phyloP scores from a whole-genome alignment of 2,329 filamentous ascomycete species.

The Verticillium alfalfae region DNA sequence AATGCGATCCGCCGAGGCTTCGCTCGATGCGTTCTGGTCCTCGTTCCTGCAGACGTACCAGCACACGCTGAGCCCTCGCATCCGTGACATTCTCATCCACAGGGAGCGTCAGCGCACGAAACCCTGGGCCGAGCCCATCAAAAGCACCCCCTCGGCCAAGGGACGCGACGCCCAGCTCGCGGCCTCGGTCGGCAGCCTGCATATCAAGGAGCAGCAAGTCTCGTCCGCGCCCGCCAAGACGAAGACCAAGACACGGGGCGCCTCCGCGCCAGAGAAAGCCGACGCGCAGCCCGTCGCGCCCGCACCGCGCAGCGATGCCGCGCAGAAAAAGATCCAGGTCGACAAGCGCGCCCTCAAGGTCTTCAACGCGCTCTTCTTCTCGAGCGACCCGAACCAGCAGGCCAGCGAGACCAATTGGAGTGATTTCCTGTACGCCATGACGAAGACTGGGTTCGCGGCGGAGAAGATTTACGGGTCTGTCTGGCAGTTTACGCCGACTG shows the following conservation, averaged over 20 bases:
- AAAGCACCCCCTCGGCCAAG: not conserved
- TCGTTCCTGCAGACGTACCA: slow-evolving; percentile 15
- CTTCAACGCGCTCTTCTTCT: slow-evolving; percentile 35
- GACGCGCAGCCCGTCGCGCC: slow-evolving; percentile 2
- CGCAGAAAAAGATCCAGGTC: slow-evolving; percentile 12
- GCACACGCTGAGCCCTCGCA: slow-evolving; percentile 12
- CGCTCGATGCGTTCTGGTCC: slow-evolving; percentile 42
- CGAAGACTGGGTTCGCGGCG: slow-evolving; percentile 38
- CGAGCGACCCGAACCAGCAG: not conserved
- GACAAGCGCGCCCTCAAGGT: slow-evolving; percentile 25
- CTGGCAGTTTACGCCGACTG: slow-evolving; percentile 49
- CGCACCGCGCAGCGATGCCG: not conserved
- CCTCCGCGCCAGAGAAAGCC: slow-evolving; percentile 1
- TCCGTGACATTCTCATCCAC: slow-evolving; percentile 13
- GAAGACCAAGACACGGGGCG: slow-evolving; percentile 2
- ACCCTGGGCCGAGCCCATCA: slow-evolving; percentile 10
- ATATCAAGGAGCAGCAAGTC: not conserved
- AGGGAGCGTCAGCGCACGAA: slow-evolving; percentile 13
- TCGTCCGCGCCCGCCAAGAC: not conserved
- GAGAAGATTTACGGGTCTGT: slow-evolving; percentile 56
- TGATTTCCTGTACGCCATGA: slow-evolving; percentile 50
- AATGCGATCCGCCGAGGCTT: slow-evolving; percentile 38
- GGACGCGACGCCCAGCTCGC: not conserved
- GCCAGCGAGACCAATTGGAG: slow-evolving; percentile 45
- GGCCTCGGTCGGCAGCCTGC: not conserved